Conservation (phyloP, 108 stramenopile genomes). For the Pseudonitzschia delicatissima region DNA sequence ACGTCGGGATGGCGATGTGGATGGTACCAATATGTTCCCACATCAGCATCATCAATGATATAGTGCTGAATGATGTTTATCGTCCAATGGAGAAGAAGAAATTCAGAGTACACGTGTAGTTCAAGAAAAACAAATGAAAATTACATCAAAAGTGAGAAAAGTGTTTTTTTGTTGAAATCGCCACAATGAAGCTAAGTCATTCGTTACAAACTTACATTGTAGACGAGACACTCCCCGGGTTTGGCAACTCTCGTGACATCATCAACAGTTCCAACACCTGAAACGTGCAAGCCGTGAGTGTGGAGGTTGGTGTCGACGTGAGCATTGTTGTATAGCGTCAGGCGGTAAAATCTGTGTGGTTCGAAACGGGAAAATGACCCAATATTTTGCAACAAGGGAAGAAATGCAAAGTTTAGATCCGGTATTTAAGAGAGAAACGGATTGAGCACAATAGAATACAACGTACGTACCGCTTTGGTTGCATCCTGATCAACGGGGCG, state of each 20-base stretch:
- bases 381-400: not conserved
- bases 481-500: slow-evolving; percentile 13
- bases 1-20: slow-evolving; percentile 26
- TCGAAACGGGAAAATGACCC: not conserved
- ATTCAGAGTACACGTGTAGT: not conserved
- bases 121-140: not conserved
- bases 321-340: slow-evolving; percentile 11
- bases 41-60: slow-evolving; percentile 16
- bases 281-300: slow-evolving; percentile 23
- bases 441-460: not conserved
- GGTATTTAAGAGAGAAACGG: too few species aligned
- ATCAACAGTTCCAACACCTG: slow-evolving; percentile 28
- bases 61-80: not conserved
- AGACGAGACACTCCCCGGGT: slow-evolving; percentile 25
- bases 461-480: slow-evolving; percentile 1
- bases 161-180: too few species aligned
- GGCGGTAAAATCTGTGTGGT: slow-evolving; percentile 4
- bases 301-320: slow-evolving; percentile 15
- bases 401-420: too few species aligned
- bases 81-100: not conserved
- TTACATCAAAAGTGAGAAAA: too few species aligned
- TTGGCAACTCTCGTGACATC: slow-evolving; percentile 20
- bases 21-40: slow-evolving; percentile 40
- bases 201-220: slow-evolving; percentile 6
- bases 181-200: not conserved